These are phyloP conservation scores for Annulohypoxylon moriforme DNA, from an alignment of 495 filamentous ascomycete species.

Conservation along the genomic window DNA sequence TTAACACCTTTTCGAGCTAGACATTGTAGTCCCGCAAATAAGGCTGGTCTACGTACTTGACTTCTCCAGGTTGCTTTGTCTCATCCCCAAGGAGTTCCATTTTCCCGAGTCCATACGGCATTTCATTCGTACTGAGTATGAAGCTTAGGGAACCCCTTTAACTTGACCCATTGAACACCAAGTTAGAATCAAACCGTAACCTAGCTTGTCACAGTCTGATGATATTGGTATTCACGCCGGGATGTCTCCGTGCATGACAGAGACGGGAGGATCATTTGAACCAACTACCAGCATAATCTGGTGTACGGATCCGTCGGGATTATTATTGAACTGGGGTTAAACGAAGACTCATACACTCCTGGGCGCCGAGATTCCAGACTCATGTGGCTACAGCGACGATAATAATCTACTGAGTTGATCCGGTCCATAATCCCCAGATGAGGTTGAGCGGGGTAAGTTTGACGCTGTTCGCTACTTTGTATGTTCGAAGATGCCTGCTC, in stretches of 20 bases:
- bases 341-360: background rate
- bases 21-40: slow-evolving; percentile 5
- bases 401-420: background rate
- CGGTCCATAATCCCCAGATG: background rate
- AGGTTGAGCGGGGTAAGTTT: background rate
- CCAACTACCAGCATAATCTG: slow-evolving; percentile 7
- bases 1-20: slow-evolving; percentile 1
- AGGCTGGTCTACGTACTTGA: slow-evolving; percentile 9
- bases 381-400: background rate
- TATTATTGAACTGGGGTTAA: slow-evolving; percentile 5
- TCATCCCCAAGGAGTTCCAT: slow-evolving; percentile 11
- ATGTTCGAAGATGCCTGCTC: background rate
- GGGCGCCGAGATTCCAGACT: background rate
- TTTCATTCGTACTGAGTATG: background rate
- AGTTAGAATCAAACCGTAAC: background rate
- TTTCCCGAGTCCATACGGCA: background rate
- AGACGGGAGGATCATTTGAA: slow-evolving; percentile 17
- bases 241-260: slow-evolving; percentile 11
- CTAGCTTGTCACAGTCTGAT: background rate
- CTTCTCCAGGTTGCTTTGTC: slow-evolving; percentile 3
- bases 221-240: background rate
- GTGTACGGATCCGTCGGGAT: slow-evolving; percentile 5
- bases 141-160: background rate
- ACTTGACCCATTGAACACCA: background rate
- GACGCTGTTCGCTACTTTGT: background rate